These are phyloP conservation scores for Trypethelium eluteriae DNA, from an alignment of 495 filamentous ascomycete genomes.

Conservation along the genomic window DNA sequence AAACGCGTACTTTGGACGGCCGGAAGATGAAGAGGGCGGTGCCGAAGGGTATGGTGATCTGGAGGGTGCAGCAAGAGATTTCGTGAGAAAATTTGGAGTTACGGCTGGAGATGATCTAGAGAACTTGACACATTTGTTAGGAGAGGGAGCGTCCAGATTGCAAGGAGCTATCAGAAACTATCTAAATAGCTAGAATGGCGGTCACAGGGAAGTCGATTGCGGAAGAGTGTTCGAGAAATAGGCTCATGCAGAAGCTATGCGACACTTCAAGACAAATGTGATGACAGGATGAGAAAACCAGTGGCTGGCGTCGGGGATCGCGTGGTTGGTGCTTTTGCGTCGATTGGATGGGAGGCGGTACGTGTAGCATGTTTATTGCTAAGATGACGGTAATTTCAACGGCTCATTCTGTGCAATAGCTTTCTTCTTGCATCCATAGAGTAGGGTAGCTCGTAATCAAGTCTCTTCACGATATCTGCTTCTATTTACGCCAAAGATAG, in stretches of 20 bases:
- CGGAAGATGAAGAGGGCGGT: constrained; percentile 60
- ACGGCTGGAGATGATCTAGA: constrained; percentile 93
- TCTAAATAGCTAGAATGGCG: constrained; percentile 52
- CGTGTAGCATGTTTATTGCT: background rate
- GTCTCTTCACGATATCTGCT: background rate
- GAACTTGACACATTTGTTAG: constrained; percentile 69
- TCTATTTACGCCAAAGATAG: background rate
- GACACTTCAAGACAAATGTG: background rate
- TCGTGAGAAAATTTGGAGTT: constrained; percentile 86
- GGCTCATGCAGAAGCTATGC: background rate
- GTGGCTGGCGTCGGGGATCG: background rate
- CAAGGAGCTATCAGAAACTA: constrained; percentile 86
- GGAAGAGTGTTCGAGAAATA: background rate
- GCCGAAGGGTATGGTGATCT: constrained; percentile 74
- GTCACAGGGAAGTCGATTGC: background rate
- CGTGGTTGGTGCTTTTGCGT: background rate
- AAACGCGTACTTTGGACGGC: constrained; percentile 92
- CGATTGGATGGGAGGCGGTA: background rate
- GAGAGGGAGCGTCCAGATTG: constrained; percentile 74
- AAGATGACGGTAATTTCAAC: background rate
- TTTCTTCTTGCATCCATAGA: background rate
- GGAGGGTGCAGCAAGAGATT: constrained; percentile 87
- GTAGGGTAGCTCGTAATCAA: background rate
- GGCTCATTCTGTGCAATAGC: background rate
- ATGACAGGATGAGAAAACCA: background rate